Percentiles rank a stretch among this genome's conserved stretches.
phyloP scores from a whole-genome alignment of 768 basidiomycete species.

The Leccinum ochraceum region DNA sequence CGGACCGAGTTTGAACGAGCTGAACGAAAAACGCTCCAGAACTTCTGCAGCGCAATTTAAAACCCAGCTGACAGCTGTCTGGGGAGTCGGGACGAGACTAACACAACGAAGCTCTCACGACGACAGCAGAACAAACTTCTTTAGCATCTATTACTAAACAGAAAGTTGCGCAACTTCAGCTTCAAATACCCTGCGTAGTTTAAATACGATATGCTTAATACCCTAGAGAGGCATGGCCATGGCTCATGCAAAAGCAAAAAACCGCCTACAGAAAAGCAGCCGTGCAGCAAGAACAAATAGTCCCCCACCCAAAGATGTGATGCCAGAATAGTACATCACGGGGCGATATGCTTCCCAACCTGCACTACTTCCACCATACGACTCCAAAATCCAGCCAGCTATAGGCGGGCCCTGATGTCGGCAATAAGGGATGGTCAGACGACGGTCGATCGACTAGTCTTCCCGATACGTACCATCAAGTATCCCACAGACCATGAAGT shows the following conservation, averaged over 20 bases:
- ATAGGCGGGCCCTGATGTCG: constrained; percentile 30
- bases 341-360: constrained; percentile 29
- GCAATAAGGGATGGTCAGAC: not conserved
- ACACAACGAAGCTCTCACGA: not conserved
- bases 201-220: not conserved
- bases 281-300: constrained; percentile 19
- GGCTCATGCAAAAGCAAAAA: constrained; percentile 18
- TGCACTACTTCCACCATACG: constrained; percentile 24
- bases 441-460: not conserved
- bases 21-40: too few relatives aligned
- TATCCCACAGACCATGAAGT: constrained; percentile 36
- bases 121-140: not conserved
- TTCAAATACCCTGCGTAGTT: not conserved
- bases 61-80: too few relatives aligned
- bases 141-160: not conserved
- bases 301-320: constrained; percentile 28
- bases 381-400: constrained; percentile 31
- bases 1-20: too few relatives aligned
- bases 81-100: too few relatives aligned
- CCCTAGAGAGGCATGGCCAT: not conserved
- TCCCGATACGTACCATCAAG: constrained; percentile 18
- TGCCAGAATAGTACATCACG: constrained; percentile 33
- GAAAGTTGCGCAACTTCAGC: not conserved
- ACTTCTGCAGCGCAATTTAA: too few relatives aligned
- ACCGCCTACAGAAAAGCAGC: constrained; percentile 6